Percentiles rank a stretch among this genome's conserved stretches.
phyloP scores from a whole-genome alignment of 1,284 basidiomycete species.

The Ustilago cynodontis region DNA sequence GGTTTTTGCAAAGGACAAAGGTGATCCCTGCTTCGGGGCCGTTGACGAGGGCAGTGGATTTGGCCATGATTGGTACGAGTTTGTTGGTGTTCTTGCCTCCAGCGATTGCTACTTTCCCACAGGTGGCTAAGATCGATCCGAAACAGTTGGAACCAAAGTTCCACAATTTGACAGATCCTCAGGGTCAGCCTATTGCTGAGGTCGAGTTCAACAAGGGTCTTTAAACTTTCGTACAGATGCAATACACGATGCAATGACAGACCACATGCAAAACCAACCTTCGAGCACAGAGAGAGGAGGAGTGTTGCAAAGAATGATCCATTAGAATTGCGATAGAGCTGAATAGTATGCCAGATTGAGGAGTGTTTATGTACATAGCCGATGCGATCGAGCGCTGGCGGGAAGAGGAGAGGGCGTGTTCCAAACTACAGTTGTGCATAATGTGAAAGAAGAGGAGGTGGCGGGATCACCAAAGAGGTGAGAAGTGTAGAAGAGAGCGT shows the following conservation, averaged over 20 bases:
- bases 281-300: background rate
- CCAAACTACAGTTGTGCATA: conserved; percentile 8
- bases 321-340: conserved; percentile 5
- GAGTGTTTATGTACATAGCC: conserved; percentile 2
- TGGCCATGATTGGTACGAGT: conserved; percentile 71
- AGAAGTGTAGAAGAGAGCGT: background rate
- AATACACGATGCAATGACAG: background rate
- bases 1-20: conserved; percentile 66
- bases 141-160: conserved; percentile 71
- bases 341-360: conserved; percentile 5
- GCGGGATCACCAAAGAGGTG: background rate
- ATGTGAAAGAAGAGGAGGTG: background rate
- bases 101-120: conserved; percentile 75
- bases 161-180: conserved; percentile 65
- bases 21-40: conserved; percentile 48
- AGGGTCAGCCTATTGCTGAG: conserved; percentile 62
- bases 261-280: background rate
- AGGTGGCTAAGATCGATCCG: conserved; percentile 71
- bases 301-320: conserved; percentile 3
- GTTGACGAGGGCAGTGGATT: conserved; percentile 47
- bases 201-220: conserved; percentile 74
- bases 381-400: background rate
- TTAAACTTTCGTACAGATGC: conserved; percentile 48
- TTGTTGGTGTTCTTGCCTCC: conserved; percentile 74
- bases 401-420: background rate